phyloP scores from a whole-genome alignment of 169 alveolate genomes.

The Plasmodium adleri region DNA sequence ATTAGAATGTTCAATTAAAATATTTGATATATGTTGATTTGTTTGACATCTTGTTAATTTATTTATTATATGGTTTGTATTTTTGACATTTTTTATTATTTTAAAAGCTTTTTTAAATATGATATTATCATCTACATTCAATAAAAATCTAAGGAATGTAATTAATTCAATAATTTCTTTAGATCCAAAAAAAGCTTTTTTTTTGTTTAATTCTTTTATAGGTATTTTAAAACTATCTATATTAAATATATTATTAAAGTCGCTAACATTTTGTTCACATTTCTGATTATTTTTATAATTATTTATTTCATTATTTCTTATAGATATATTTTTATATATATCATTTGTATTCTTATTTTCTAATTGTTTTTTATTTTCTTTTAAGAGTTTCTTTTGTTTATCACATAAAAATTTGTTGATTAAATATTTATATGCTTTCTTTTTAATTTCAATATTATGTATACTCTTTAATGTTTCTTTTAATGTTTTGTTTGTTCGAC shows the following conservation, averaged over 20 bases:
- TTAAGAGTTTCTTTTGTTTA: background rate
- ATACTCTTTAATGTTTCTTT: slow-evolving; percentile 37
- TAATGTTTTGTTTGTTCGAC: slow-evolving; percentile 80
- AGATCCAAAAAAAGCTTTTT: slow-evolving; percentile 57
- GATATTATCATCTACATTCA: slow-evolving; percentile 50
- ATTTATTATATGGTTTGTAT: background rate
- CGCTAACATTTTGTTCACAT: background rate
- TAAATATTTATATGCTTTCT: slow-evolving; percentile 27
- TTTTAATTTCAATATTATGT: slow-evolving; percentile 11
- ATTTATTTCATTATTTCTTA: background rate
- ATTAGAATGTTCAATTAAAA: background rate
- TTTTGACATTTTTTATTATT: slow-evolving; percentile 39
- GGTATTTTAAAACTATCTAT: slow-evolving; percentile 32
- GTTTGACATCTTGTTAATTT: slow-evolving; percentile 5
- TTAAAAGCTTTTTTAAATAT: slow-evolving; percentile 53
- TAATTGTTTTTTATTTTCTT: background rate
- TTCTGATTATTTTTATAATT: background rate
- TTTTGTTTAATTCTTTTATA: slow-evolving; percentile 45
- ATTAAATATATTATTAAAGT: background rate
- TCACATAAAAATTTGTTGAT: background rate
- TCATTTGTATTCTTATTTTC: background rate
- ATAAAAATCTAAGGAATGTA: slow-evolving; percentile 33
- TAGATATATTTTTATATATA: background rate
- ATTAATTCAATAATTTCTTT: slow-evolving; percentile 54
- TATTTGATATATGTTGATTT: background rate